These are phyloP conservation scores for Rhodamnia rubescens DNA, from an alignment of 345 rosid genomes.

Conservation along the genomic window DNA sequence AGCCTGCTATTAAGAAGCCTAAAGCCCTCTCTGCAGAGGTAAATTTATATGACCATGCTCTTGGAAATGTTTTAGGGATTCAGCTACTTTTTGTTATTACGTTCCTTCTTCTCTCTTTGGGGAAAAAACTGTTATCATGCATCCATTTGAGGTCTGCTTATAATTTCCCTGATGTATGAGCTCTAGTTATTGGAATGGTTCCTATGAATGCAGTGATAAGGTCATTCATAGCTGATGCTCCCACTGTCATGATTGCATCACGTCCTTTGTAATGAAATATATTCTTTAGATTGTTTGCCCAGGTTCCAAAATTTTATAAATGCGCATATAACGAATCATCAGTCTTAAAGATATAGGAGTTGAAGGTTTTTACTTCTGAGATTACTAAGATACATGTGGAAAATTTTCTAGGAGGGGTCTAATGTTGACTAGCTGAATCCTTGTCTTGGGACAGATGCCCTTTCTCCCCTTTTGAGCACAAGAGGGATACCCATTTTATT, in stretches of 20 bases:
- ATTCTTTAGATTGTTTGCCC: not conserved
- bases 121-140: not conserved
- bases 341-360: not conserved
- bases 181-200: not conserved
- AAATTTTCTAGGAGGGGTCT: not conserved
- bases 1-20: conserved; percentile 48
- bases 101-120: not conserved
- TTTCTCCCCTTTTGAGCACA: not conserved
- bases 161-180: not conserved
- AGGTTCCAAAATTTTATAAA: not conserved
- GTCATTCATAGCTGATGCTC: not conserved
- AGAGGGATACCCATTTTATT: not conserved
- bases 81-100: not conserved
- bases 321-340: too few relatives aligned
- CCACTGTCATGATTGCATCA: not conserved
- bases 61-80: not conserved
- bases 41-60: not conserved
- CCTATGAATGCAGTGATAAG: not conserved
- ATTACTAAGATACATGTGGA: not conserved
- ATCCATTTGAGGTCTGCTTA: not conserved
- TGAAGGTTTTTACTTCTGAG: not conserved
- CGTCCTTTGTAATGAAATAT: not conserved
- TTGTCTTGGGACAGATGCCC: not conserved
- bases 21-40: conserved; percentile 81
- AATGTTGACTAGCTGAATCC: not conserved